Evolutionary conservation across 495 filamentous ascomycete genomes (phyloP), one percentile per base, ranked within the genome.

Genomic region (Neurospora intermedia): DNA sequence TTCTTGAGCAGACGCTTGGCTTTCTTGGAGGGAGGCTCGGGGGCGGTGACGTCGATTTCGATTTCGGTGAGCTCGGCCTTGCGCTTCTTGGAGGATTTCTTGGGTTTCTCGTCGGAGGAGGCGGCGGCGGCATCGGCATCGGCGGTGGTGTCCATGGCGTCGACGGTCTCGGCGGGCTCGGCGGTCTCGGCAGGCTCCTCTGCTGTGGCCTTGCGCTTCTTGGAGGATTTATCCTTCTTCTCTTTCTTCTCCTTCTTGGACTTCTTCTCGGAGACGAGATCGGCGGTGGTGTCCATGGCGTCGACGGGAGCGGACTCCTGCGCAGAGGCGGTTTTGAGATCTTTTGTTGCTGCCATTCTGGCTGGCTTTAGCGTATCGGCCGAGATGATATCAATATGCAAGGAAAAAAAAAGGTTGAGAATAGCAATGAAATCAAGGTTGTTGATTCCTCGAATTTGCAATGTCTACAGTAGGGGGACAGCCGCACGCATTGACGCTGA

Each of bases 1-100:
- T 94, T 96, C 80, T 94, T 96, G 48, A 93, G 89, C 62, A 89
- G 88, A 71, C 94, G 92, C 74, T 91, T 84, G 72, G 91, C 91
- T 82, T 96, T 97, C 81, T 98, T 98, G 54, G 96, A 98, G 6
- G 92, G 92, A 15, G 96, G 96, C 79, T 98, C 94, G 6, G 96
- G 94, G 66, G 91, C 89, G 73, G 83, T 86, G 73, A 98, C 82
- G 81, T 99, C 93, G 75, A 99, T 92, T 82, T 96, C 92, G 77
- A 99, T 89, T 77, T 97, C 93, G 48, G 87, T 84, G 70, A 86
- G 80, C 69, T 88, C 83, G 76, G 92, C 90, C 77, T 93, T 92
- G 84, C 94, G 94, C 81, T 93, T 94, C 46, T 85, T 84, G 72
- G 85, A 82, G 40, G 75, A 66, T 27, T 66, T 90, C 77, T 93